Conservation (phyloP, 306 rosid genomes). For the Gillenia trifoliata region DNA sequence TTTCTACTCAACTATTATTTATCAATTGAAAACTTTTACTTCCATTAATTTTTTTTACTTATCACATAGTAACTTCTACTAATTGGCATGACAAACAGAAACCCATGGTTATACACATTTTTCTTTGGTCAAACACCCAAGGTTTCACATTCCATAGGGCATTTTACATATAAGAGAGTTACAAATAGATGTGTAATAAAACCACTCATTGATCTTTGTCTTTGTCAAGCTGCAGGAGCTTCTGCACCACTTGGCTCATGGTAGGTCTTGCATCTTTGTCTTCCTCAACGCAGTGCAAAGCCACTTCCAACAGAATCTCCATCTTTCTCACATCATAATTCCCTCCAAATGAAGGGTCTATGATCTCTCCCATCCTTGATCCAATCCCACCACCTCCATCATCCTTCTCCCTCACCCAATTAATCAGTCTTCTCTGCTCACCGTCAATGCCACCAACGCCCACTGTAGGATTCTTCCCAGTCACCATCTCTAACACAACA, state of each 20-base stretch:
- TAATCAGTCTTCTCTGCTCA: slow-evolving; percentile 16
- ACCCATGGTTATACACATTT: too few relatives aligned
- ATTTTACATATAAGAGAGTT: too few relatives aligned
- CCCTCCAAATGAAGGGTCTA: slow-evolving; percentile 28
- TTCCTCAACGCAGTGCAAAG: slow-evolving; percentile 51
- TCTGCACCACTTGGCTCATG: slow-evolving; percentile 50
- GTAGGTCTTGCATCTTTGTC: slow-evolving; percentile 54
- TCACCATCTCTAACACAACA: slow-evolving; percentile 45
- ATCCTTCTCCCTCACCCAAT: slow-evolving; percentile 39
- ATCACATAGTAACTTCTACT: too few relatives aligned
- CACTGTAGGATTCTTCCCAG: slow-evolving; percentile 18
- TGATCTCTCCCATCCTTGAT: slow-evolving; percentile 39
- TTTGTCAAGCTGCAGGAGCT: slow-evolving; percentile 17
- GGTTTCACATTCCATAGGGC: too few relatives aligned
- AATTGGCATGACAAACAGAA: too few relatives aligned
- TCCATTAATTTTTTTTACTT: too few relatives aligned
- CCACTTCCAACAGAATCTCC: slow-evolving; percentile 30
- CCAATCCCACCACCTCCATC: neutral
- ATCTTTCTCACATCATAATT: slow-evolving; percentile 23
- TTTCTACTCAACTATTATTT: too few relatives aligned
- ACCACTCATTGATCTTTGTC: neutral
- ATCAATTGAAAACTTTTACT: too few relatives aligned
- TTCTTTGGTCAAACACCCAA: too few relatives aligned
- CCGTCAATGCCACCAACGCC: neutral
- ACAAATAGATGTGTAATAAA: too few relatives aligned